Percentiles rank a stretch among this genome's conserved stretches.
These are phyloP conservation scores for Bromus sterilis DNA, from an alignment of 176 grass and related monocot species.

Conservation along the genomic window DNA sequence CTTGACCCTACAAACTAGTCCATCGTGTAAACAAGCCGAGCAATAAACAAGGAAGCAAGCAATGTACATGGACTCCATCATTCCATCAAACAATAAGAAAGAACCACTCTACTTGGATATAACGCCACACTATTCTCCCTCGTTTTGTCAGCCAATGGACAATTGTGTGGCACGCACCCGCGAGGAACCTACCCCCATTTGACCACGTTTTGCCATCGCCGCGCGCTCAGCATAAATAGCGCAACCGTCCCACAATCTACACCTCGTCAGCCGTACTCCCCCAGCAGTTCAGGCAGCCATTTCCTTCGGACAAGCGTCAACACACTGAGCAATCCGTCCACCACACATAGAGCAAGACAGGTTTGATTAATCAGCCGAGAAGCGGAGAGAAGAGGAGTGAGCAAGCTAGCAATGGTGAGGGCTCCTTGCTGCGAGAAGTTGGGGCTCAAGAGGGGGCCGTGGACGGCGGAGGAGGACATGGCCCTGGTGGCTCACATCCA, in stretches of 20 bases:
- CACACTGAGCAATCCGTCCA: neutral
- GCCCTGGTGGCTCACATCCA: constrained; percentile 52
- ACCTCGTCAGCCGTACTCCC: neutral
- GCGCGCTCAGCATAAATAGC: constrained; percentile 11
- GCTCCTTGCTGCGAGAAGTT: constrained; percentile 78
- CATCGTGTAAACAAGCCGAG: neutral
- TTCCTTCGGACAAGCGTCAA: neutral
- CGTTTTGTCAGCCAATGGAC: neutral
- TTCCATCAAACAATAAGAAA: neutral
- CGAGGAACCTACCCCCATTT: constrained; percentile 7
- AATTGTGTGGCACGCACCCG: too few species aligned
- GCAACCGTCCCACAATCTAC: neutral
- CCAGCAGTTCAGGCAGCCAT: neutral
- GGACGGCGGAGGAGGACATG: constrained; percentile 75
- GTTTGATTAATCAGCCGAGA: neutral
- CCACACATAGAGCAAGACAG: neutral
- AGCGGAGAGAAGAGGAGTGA: neutral
- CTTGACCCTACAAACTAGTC: neutral
- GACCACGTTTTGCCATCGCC: constrained; percentile 16
- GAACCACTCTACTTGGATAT: neutral
- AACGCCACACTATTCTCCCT: neutral
- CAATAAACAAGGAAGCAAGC: neutral
- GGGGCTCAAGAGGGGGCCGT: constrained; percentile 68
- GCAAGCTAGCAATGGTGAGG: constrained; percentile 40
- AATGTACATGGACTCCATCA: neutral